phyloP scores from a whole-genome alignment of 495 filamentous ascomycete species.

The Xylaria palmicola region DNA sequence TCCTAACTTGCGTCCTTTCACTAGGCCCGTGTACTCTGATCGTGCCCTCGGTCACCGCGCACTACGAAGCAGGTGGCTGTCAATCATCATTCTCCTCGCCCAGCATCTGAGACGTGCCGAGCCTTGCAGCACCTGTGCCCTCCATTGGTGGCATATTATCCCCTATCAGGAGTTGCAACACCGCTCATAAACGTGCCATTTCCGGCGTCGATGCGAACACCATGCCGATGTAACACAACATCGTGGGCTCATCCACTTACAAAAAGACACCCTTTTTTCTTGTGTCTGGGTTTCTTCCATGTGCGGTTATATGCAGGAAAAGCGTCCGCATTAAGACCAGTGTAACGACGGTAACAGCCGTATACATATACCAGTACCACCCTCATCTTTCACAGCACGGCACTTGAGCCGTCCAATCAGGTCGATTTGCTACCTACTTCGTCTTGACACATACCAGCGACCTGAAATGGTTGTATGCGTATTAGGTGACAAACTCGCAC shows the following conservation, averaged over 20 bases:
- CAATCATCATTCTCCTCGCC: slow-evolving; percentile 32
- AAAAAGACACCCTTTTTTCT: not conserved
- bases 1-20: slow-evolving; percentile 40
- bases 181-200: not conserved
- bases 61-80: slow-evolving; percentile 38
- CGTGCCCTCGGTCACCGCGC: slow-evolving; percentile 54
- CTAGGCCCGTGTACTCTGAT: slow-evolving; percentile 42
- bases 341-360: not conserved
- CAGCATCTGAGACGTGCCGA: not conserved
- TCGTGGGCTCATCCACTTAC: not conserved
- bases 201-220: slow-evolving; percentile 32
- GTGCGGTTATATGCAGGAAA: not conserved
- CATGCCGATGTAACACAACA: slow-evolving; percentile 45
- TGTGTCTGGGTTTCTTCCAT: not conserved
- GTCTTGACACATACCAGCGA: too few species aligned
- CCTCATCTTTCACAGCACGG: slow-evolving; percentile 48
- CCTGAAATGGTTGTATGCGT: too few species aligned
- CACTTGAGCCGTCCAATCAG: too few species aligned
- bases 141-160: not conserved
- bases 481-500: too few species aligned
- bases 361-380: slow-evolving; percentile 12
- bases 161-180: not conserved
- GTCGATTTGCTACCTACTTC: too few species aligned
- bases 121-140: not conserved
- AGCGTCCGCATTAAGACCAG: not conserved